phyloP scores from a whole-genome alignment of 768 basidiomycete genomes.

The Pisolithus orientalis region DNA sequence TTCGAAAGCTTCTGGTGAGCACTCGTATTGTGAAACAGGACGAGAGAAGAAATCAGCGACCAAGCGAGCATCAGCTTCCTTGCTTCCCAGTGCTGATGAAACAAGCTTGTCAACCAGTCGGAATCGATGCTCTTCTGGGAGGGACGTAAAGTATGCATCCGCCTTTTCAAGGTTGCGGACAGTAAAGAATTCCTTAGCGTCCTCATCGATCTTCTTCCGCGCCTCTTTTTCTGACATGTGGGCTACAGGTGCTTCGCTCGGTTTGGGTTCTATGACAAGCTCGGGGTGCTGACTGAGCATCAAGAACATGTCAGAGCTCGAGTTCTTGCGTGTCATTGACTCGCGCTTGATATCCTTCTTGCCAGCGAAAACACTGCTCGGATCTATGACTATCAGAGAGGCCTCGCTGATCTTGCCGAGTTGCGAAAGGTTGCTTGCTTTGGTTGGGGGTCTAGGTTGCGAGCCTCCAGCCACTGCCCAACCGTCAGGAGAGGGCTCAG shows the following conservation, averaged over 20 bases:
- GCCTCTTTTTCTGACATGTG: slow-evolving; percentile 52
- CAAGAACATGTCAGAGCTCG: slow-evolving; percentile 82
- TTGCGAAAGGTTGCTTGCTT: slow-evolving; percentile 80
- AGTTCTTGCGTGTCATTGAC: slow-evolving; percentile 72
- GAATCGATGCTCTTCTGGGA: slow-evolving; percentile 43
- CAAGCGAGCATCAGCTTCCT: slow-evolving; percentile 72
- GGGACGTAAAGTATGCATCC: too few relatives aligned
- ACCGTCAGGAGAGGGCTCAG: slow-evolving; percentile 70
- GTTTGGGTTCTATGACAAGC: slow-evolving; percentile 50
- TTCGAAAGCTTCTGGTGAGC: slow-evolving; percentile 58
- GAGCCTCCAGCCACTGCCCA: slow-evolving; percentile 70
- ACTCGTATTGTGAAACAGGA: slow-evolving; percentile 50
- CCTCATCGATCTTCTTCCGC: slow-evolving; percentile 19
- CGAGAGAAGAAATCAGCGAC: slow-evolving; percentile 69
- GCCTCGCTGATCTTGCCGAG: slow-evolving; percentile 83
- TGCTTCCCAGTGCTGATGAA: slow-evolving; percentile 69
- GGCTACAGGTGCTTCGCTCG: slow-evolving; percentile 45
- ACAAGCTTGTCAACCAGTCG: slow-evolving; percentile 72
- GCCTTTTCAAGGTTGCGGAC: too few relatives aligned
- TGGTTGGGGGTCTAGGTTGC: slow-evolving; percentile 52
- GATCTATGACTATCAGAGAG: slow-evolving; percentile 71
- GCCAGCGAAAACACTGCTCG: slow-evolving; percentile 74
- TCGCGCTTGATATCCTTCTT: slow-evolving; percentile 68
- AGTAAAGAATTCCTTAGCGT: too few relatives aligned
- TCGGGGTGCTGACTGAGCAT: slow-evolving; percentile 67